A percentile compares a stretch with the other conserved stretches of the same genome.
phyloP scores from a whole-genome alignment of 2,329 filamentous ascomycete genomes.

The Pseudocercospora fuligena region DNA sequence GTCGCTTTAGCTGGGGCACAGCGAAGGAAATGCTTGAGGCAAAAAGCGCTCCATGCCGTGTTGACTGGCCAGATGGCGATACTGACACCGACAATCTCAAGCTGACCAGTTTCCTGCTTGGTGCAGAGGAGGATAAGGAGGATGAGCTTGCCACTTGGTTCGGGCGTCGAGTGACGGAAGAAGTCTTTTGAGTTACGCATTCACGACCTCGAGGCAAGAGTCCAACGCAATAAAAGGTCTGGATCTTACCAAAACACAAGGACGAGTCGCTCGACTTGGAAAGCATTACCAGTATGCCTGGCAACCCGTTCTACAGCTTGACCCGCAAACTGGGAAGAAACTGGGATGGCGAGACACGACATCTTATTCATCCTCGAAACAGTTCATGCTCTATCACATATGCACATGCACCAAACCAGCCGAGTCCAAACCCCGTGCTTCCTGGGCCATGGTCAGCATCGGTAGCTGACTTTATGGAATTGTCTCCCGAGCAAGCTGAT shows the following conservation, averaged over 20 bases:
- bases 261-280: not conserved
- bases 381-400: not conserved
- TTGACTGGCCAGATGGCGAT: constrained; percentile 83
- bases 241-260: not conserved
- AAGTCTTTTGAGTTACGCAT: constrained; percentile 64
- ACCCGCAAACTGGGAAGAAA: not conserved
- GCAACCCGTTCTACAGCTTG: not conserved
- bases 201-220: not conserved
- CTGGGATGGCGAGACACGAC: constrained; percentile 4
- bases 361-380: not conserved
- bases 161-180: constrained; percentile 70
- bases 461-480: not conserved
- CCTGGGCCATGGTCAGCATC: not conserved
- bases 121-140: constrained; percentile 50
- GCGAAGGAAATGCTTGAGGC: constrained; percentile 88
- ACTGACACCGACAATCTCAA: constrained; percentile 68
- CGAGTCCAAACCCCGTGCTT: not conserved
- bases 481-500: not conserved
- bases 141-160: constrained; percentile 83
- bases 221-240: not conserved
- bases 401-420: not conserved
- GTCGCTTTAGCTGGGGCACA: constrained; percentile 94
- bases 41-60: constrained; percentile 68
- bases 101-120: constrained; percentile 76
- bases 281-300: not conserved